Evolutionary conservation across 2,329 filamentous ascomycete genomes (phyloP).

Genomic region (Knoxdaviesia proteae): DNA sequence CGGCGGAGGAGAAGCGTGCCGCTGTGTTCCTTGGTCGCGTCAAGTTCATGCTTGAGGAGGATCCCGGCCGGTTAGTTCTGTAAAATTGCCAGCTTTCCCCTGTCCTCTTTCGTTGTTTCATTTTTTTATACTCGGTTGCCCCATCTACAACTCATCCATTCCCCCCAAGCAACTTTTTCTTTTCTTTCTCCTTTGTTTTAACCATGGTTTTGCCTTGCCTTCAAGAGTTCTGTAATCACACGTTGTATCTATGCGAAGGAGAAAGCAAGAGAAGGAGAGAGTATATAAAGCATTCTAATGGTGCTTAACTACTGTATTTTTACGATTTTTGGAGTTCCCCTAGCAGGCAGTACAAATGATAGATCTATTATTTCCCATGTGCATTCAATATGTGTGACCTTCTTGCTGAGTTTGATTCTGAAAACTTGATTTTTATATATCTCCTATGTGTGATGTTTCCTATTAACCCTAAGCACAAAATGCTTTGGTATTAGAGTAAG

Average conservation of each 20-base stretch:
- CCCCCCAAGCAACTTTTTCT: background rate
- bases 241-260: too few relatives aligned
- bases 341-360: too few relatives aligned
- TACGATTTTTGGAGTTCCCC: too few relatives aligned
- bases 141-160: constrained; percentile 2
- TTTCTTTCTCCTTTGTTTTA: background rate
- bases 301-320: too few relatives aligned
- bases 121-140: background rate
- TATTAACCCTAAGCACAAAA: too few relatives aligned
- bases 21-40: constrained; percentile 67
- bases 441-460: background rate
- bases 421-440: background rate
- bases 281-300: too few relatives aligned
- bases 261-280: too few relatives aligned
- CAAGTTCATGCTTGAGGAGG: constrained; percentile 62
- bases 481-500: too few relatives aligned
- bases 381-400: background rate
- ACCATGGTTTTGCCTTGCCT: too few relatives aligned
- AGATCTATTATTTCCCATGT: background rate
- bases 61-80: constrained; percentile 55
- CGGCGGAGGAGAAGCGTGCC: constrained; percentile 64
- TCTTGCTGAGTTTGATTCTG: too few relatives aligned
- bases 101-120: background rate
- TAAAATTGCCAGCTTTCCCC: constrained; percentile 12
- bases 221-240: too few relatives aligned